Evolutionary conservation across 2,329 filamentous ascomycete species (phyloP), one percentile per base, ranked within the genome.

Genomic region (Knufia petricola): DNA sequence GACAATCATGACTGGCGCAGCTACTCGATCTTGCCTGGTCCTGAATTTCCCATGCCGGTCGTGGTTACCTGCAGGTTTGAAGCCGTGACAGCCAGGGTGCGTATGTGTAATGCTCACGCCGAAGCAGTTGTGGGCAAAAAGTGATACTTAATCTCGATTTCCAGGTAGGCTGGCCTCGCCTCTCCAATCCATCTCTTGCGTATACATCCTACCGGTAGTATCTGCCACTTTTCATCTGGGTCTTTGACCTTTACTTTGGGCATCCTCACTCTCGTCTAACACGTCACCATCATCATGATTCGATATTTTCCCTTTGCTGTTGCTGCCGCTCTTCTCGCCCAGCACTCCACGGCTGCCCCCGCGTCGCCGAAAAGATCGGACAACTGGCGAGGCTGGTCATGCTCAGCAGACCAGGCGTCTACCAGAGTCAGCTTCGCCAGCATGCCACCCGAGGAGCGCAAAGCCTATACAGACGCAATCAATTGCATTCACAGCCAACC

Each of bases 401-500:
- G 50, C 32, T 31, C 32, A 4, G 7, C 34, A 13, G 26, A 40
- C 10, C 44, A 48, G 7, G 48, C 50, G 32, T 45, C 21, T 21
- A 55, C 53, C 12, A 49, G 56, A 10, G 55, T 57, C 15, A 54
- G 55, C 52, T 58, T 54, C 42, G 50, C 51, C 42, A 52, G 40
- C 28, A 54, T 58, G 55, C 31, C 56, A 23, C 51, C 50, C n/a
- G 49, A 43, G 23, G 53, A 62, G 21, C 59, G 57, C 36, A 57
- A 57, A 41, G 40, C 55, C 2, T 69, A 68, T 51, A 66, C 64
- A 20, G 54, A 63, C 52, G 65, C 67, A 2, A 62, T 69, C 44
- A 58, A 66, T 32, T 70, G 67, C 54, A 50, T 70, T 24, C 59
- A 59, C 19, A 58, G 52, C 20, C 60, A 61, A 13, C 57, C 66